Base-by-base conservation (phyloP, 345 rosid genomes). In the Passiflora organensis region DNA sequence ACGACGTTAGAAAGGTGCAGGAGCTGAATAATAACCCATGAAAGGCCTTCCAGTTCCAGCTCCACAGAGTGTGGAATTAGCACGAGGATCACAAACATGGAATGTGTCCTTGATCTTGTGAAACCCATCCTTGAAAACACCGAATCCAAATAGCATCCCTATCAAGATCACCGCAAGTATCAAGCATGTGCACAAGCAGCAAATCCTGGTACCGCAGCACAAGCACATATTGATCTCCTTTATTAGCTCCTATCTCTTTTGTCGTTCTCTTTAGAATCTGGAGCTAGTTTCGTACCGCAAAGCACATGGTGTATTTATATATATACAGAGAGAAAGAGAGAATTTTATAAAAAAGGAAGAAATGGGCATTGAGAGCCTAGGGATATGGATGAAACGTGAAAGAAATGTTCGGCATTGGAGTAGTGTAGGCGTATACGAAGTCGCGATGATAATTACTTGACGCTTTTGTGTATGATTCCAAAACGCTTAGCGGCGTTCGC, bases 91-190 rank as follows among this genome's bases (percentile, higher is more conserved):
- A 65, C 78, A 79, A 1, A 46, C 72, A 64, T 85, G 78, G 13
- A 82, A 2, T 0, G 84, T 58, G 9, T 93, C 78, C 63, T 86
- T 80, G 53, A 82, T 32, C 75, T 89, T 86, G 80, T 84, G 84
- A 59, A 88, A 88, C 1, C 87, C 98, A 38, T 88, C 59, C 66
- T 78, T 80, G 75, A 81, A 91, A 2, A 86, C 96, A 1, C 95
- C 95, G 68, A 88, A 91, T 0, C 96, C 96, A 55, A 91, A 87
- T 8, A 88, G 20, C 6, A 86, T 37, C 1, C 96, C 98, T 48
- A 88, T 77, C 61, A 78, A 55, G 18, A 86, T 53, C 69, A 80
- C 87, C 62, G 81, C 91, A 42, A 82, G 69, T 0, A 88, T 60
- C 74, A 91, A 51, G 67, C 96, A 88, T 2, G 82, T 69, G 74